phyloP scores from a whole-genome alignment of 106 monocot species.

The Dioscorea zingiberensis region DNA sequence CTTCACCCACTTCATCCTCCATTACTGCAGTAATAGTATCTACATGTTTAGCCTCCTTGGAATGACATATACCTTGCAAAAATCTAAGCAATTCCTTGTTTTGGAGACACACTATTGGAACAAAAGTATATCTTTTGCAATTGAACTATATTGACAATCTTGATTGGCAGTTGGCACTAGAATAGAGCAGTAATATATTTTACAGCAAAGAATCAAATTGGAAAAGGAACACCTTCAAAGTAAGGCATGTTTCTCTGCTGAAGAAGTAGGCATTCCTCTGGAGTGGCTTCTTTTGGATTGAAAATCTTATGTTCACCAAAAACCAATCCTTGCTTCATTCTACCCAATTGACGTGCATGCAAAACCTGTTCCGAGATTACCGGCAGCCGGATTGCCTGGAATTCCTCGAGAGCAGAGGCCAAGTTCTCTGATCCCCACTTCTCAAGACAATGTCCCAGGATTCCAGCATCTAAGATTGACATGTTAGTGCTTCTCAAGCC shows the following conservation, averaged over 20 bases:
- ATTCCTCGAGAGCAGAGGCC: conserved; percentile 43
- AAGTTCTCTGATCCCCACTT: conserved; percentile 37
- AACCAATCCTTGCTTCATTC: conserved; percentile 58
- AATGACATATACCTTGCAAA: too few relatives aligned
- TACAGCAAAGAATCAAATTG: neutral
- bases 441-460: conserved; percentile 41
- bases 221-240: conserved; percentile 28
- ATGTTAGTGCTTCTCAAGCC: conserved; percentile 87
- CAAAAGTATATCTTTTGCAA: too few relatives aligned
- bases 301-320: conserved; percentile 22
- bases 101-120: too few relatives aligned
- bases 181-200: too few relatives aligned
- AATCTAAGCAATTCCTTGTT: too few relatives aligned
- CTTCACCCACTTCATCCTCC: too few relatives aligned
- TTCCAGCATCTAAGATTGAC: conserved; percentile 59
- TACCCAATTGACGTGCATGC: conserved; percentile 53
- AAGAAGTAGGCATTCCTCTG: conserved; percentile 23
- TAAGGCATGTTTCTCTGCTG: conserved; percentile 66
- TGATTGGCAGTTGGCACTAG: too few relatives aligned
- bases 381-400: conserved; percentile 43
- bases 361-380: conserved; percentile 64
- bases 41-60: too few relatives aligned
- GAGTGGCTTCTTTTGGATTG: conserved; percentile 18
- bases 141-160: too few relatives aligned
- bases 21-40: too few relatives aligned